phyloP scores from a whole-genome alignment of 2,329 filamentous ascomycete genomes.

The Didymella sp. region DNA sequence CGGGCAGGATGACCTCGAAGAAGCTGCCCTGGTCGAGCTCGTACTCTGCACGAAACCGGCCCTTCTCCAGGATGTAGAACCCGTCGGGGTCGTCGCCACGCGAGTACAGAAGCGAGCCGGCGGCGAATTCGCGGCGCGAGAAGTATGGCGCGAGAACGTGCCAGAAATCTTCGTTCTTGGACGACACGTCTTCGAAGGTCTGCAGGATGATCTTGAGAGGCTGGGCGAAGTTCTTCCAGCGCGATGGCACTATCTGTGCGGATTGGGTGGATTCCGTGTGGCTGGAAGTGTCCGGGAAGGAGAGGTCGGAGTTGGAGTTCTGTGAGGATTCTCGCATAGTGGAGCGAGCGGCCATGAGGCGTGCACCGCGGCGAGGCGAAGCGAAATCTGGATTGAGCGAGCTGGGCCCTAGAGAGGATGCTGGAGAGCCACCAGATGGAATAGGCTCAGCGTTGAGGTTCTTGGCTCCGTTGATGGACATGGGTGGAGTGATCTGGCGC shows the following conservation, averaged over 20 bases:
- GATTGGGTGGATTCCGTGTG: constrained; percentile 18
- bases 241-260: constrained; percentile 50
- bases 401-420: constrained; percentile 36
- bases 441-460: constrained; percentile 22
- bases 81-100: constrained; percentile 77
- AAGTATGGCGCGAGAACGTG: constrained; percentile 82
- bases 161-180: constrained; percentile 95
- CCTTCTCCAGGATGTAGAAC: constrained; percentile 90
- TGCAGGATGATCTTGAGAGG: constrained; percentile 91
- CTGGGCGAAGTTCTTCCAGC: constrained; percentile 87
- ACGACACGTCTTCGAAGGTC: constrained; percentile 88
- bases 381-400: constrained; percentile 65
- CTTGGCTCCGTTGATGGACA: constrained; percentile 38
- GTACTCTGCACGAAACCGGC: constrained; percentile 90
- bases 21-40: constrained; percentile 86
- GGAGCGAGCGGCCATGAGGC: constrained; percentile 78
- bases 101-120: constrained; percentile 77
- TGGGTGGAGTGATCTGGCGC: constrained; percentile 50
- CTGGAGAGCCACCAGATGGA: constrained; percentile 30
- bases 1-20: constrained; percentile 90
- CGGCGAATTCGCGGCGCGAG: constrained; percentile 67
- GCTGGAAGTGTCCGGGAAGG: constrained; percentile 23
- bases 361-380: constrained; percentile 80
- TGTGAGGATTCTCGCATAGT: constrained; percentile 66
- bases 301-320: constrained; percentile 17